Evolutionary conservation across 768 basidiomycete genomes (phyloP).

Genomic region (Russula abietina): DNA sequence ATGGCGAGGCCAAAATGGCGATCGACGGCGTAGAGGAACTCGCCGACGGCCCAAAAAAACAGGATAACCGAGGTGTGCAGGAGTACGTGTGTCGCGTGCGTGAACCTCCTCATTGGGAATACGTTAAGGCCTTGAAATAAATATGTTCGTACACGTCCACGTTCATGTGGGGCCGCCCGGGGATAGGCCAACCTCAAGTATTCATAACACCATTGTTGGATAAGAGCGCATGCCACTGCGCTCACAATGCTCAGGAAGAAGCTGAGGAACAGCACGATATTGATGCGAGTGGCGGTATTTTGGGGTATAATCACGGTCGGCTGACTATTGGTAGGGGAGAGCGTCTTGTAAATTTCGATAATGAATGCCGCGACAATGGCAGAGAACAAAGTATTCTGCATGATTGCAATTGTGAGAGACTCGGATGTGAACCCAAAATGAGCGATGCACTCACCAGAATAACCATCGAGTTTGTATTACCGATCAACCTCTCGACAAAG

Average conservation of each 20-base stretch:
- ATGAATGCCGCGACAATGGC: slow-evolving; percentile 25
- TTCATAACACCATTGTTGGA: too few species aligned
- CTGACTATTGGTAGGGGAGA: slow-evolving; percentile 10
- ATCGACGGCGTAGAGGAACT: slow-evolving; percentile 11
- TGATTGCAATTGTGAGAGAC: background rate
- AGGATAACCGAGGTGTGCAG: slow-evolving; percentile 16
- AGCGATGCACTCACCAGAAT: slow-evolving; percentile 16
- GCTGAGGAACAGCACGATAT: slow-evolving; percentile 19
- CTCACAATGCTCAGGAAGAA: slow-evolving; percentile 17
- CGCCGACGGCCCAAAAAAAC: slow-evolving; percentile 19
- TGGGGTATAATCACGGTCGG: too few species aligned
- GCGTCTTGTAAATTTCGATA: slow-evolving; percentile 22
- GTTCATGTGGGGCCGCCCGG: slow-evolving; percentile 6
- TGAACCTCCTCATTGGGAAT: slow-evolving; percentile 13
- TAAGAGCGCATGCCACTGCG: too few species aligned
- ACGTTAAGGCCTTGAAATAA: slow-evolving; percentile 4
- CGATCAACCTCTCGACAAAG: slow-evolving; percentile 11
- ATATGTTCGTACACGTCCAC: slow-evolving; percentile 17
- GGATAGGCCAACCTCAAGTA: slow-evolving; percentile 5
- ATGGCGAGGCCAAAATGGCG: background rate
- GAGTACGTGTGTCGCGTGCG: slow-evolving; percentile 11
- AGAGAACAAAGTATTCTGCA: slow-evolving; percentile 17
- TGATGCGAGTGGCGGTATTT: slow-evolving; percentile 3
- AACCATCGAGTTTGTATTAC: slow-evolving; percentile 22
- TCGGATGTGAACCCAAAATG: too few species aligned